Conservation (phyloP, 1,284 basidiomycete species). For the Leccinum griseonigrum region DNA sequence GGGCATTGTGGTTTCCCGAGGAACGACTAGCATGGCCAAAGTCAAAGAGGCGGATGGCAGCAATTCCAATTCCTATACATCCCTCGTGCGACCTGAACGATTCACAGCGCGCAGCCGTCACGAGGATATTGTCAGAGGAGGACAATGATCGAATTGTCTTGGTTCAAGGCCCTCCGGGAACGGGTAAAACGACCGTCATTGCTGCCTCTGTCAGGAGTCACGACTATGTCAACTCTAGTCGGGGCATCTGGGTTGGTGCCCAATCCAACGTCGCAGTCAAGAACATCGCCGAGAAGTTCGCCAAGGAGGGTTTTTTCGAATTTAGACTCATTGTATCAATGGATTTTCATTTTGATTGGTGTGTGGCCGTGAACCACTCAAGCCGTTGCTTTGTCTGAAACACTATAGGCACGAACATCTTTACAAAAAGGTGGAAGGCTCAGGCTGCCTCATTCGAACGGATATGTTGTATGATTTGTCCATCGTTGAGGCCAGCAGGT, state of each 20-base stretch:
- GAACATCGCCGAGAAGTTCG: conserved; percentile 51
- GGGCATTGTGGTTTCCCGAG: conserved; percentile 40
- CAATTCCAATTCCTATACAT: not conserved
- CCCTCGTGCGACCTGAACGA: conserved; percentile 29
- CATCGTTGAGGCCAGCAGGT: conserved; percentile 14
- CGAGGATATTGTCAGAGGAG: conserved; percentile 34
- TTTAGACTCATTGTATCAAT: conserved; percentile 45
- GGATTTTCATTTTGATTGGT: conserved; percentile 57
- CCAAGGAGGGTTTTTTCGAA: conserved; percentile 31
- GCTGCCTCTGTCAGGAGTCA: conserved; percentile 48
- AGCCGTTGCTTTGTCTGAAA: conserved; percentile 6
- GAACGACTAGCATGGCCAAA: conserved; percentile 15
- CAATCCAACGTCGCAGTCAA: conserved; percentile 63
- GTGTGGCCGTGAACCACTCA: conserved; percentile 17
- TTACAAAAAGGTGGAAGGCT: conserved; percentile 47
- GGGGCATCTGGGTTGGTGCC: conserved; percentile 64
- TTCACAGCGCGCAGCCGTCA: conserved; percentile 40
- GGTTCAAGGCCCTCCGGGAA: conserved; percentile 58
- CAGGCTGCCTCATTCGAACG: conserved; percentile 50
- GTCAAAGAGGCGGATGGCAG: not conserved
- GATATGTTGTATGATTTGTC: conserved; percentile 36
- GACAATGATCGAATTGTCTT: conserved; percentile 46
- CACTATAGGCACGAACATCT: conserved; percentile 69
- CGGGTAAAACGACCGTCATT: conserved; percentile 37
- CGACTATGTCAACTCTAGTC: conserved; percentile 19